Conservation (phyloP, 2,329 filamentous ascomycete species). For the Zasmidium angulare region DNA sequence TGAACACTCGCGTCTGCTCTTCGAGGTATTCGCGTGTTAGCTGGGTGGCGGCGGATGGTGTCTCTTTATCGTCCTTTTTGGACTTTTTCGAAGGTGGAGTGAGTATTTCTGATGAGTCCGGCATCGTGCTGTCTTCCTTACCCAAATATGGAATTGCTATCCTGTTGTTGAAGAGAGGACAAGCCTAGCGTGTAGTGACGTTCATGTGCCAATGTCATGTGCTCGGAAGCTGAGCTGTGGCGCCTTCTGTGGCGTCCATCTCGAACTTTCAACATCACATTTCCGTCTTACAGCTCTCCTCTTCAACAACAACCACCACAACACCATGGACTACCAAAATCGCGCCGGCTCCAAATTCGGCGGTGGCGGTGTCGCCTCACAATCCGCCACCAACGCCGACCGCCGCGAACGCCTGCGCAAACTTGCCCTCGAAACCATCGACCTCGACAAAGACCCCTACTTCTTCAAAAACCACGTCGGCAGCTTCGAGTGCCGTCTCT, state of each 20-base stretch:
- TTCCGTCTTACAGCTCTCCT: not conserved
- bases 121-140: not conserved
- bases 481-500: conserved; percentile 95
- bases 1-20: not conserved
- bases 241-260: not conserved
- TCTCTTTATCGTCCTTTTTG: not conserved
- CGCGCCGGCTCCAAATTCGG: conserved; percentile 97
- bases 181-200: too few species aligned
- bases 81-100: not conserved
- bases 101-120: not conserved
- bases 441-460: conserved; percentile 98
- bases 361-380: conserved; percentile 91
- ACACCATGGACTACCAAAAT: conserved; percentile 60
- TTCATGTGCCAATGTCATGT: not conserved
- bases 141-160: not conserved
- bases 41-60: not conserved
- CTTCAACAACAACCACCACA: not conserved
- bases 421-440: conserved; percentile 97
- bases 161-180: not conserved
- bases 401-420: conserved; percentile 95
- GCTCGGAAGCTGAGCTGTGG: not conserved
- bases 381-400: conserved; percentile 92
- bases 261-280: conserved; percentile 1
- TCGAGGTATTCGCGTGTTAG: not conserved
- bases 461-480: conserved; percentile 99